Percentiles rank a stretch among this genome's conserved stretches.
Conservation (phyloP, 192 early-diverging fungal genomes). For the Coemansia sp. region DNA sequence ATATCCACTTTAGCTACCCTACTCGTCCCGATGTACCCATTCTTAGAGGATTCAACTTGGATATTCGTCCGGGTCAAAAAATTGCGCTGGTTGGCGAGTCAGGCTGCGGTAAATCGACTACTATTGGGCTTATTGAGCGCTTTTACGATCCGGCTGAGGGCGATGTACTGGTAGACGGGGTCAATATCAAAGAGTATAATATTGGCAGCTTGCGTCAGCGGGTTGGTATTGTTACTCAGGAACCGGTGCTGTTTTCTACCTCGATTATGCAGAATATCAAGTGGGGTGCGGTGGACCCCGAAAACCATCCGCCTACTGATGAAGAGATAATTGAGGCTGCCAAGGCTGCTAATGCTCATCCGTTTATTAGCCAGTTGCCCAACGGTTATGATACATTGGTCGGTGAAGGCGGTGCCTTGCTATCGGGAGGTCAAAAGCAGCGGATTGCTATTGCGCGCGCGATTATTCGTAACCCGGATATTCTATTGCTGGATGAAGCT, state of each 20-base stretch:
- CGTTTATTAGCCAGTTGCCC: slow-evolving; percentile 69
- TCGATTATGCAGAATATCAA: slow-evolving; percentile 80
- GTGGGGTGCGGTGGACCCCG: slow-evolving; percentile 59
- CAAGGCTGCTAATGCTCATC: slow-evolving; percentile 68
- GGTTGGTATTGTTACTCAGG: slow-evolving; percentile 88
- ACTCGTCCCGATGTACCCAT: slow-evolving; percentile 76
- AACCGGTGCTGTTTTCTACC: slow-evolving; percentile 82
- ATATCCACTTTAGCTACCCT: slow-evolving; percentile 85
- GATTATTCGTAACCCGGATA: slow-evolving; percentile 79
- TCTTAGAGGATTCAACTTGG: slow-evolving; percentile 71
- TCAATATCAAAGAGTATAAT: slow-evolving; percentile 72
- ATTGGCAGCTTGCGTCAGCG: slow-evolving; percentile 75
- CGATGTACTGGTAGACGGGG: slow-evolving; percentile 68
- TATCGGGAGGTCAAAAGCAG: slow-evolving; percentile 95
- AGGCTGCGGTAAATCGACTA: slow-evolving; percentile 85
- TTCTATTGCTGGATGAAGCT: slow-evolving; percentile 86
- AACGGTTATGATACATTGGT: slow-evolving; percentile 80
- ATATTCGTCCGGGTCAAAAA: slow-evolving; percentile 73
- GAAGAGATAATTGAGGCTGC: slow-evolving; percentile 70
- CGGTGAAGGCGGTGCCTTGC: slow-evolving; percentile 74
- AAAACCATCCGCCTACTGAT: slow-evolving; percentile 61
- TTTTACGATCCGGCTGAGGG: slow-evolving; percentile 75
- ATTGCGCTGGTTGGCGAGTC: slow-evolving; percentile 88
- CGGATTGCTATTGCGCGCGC: slow-evolving; percentile 94
- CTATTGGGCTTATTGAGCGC: slow-evolving; percentile 77